These are phyloP conservation scores for Calonectria pseudoturangicola DNA, from an alignment of 2,329 filamentous ascomycete genomes.

Conservation along the genomic window DNA sequence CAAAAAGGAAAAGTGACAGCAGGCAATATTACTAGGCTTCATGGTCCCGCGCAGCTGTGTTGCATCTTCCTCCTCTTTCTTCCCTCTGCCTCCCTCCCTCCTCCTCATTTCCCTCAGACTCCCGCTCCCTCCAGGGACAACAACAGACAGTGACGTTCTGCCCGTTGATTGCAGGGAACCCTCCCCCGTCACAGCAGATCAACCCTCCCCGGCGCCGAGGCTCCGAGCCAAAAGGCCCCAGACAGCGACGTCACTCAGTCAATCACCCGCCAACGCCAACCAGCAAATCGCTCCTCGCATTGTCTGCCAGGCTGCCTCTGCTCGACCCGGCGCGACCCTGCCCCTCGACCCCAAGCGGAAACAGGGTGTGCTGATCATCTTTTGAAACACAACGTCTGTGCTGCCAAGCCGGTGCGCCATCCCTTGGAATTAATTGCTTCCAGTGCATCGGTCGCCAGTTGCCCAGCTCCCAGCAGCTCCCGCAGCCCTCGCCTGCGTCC, in stretches of 20 bases:
- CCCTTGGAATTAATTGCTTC: constrained; percentile 36
- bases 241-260: constrained; percentile 29
- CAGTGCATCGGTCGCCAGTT: constrained; percentile 9
- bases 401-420: constrained; percentile 25
- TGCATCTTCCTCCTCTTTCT: not conserved
- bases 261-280: constrained; percentile 25
- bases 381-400: constrained; percentile 40
- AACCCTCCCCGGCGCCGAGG: constrained; percentile 14
- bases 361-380: constrained; percentile 36
- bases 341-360: constrained; percentile 15
- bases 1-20: constrained; percentile 16
- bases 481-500: constrained; percentile 15
- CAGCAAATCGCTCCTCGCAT: constrained; percentile 26
- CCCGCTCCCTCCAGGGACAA: constrained; percentile 1
- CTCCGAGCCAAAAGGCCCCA: constrained; percentile 14
- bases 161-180: constrained; percentile 28
- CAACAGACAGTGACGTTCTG: not conserved
- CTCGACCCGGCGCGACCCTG: not conserved
- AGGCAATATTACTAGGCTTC: constrained; percentile 26
- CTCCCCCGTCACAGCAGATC: constrained; percentile 14
- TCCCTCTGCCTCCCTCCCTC: not conserved
- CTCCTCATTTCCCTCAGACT: constrained; percentile 16
- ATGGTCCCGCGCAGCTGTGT: constrained; percentile 8
- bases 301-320: constrained; percentile 24
- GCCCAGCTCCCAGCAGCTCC: constrained; percentile 26